Evolutionary conservation across 2,329 filamentous ascomycete species (phyloP).

Genomic region (Pyrenochaeta sp.): DNA sequence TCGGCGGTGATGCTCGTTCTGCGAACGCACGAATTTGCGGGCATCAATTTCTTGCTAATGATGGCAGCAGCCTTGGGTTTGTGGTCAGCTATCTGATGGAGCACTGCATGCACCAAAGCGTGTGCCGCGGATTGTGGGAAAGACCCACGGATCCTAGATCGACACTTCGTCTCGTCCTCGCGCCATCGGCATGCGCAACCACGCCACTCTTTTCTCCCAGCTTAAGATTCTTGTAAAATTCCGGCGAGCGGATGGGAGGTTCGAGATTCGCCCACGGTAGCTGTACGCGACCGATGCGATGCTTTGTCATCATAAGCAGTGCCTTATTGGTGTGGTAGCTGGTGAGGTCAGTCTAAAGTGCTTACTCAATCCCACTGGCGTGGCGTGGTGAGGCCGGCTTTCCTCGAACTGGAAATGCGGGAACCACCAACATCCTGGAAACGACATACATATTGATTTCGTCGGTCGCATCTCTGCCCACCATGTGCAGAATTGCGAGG

Average conservation of each 20-base stretch:
- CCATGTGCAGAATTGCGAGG: conserved; percentile 69
- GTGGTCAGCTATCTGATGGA: conserved; percentile 25
- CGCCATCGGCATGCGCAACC: conserved; percentile 14
- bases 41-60: conserved; percentile 35
- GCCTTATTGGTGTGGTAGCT: conserved; percentile 67
- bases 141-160: conserved; percentile 41
- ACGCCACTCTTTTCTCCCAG: conserved; percentile 17
- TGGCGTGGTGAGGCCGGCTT: conserved; percentile 8
- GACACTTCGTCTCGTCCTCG: conserved; percentile 27
- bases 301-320: conserved; percentile 66
- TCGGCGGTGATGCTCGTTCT: conserved; percentile 23
- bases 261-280: conserved; percentile 66
- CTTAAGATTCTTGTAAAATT: conserved; percentile 47
- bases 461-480: conserved; percentile 66
- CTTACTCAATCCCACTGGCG: conserved; percentile 17
- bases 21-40: conserved; percentile 33
- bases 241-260: conserved; percentile 65
- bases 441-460: conserved; percentile 65
- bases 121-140: conserved; percentile 10
- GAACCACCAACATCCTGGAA: conserved; percentile 10
- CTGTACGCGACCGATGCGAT: conserved; percentile 65
- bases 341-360: conserved; percentile 29
- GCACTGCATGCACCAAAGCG: conserved; percentile 10
- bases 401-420: conserved; percentile 15
- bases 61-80: conserved; percentile 33